A percentile compares a stretch with the other conserved stretches of the same genome.
Conservation (phyloP, 352 stramenopile species). For the Globisporangium irregulare region DNA sequence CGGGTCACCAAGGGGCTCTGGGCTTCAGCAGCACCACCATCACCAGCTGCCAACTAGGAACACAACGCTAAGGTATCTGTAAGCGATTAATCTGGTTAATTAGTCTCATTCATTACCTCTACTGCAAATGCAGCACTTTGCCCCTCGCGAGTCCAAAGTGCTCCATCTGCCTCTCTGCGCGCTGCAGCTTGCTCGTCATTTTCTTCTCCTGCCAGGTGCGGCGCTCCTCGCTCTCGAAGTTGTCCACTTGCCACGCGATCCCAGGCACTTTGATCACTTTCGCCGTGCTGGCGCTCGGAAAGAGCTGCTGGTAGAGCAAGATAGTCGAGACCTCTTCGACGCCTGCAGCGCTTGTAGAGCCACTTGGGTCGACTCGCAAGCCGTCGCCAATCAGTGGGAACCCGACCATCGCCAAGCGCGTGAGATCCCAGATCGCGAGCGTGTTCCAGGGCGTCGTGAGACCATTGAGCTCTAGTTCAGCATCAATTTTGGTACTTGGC, state of each 20-base stretch:
- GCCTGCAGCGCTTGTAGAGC: conserved; percentile 35
- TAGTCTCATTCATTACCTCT: neutral
- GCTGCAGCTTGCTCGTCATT: conserved; percentile 92
- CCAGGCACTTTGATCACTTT: conserved; percentile 83
- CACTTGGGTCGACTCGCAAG: conserved; percentile 44
- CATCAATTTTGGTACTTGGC: conserved; percentile 7
- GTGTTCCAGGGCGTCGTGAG: conserved; percentile 96
- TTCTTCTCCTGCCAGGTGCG: conserved; percentile 92
- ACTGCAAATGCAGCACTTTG: conserved; percentile 5
- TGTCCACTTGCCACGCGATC: conserved; percentile 81
- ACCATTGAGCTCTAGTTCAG: conserved; percentile 67
- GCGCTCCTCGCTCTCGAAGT: conserved; percentile 60
- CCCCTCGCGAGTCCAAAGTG: conserved; percentile 39
- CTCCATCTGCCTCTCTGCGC: conserved; percentile 74
- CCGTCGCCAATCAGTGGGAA: conserved; percentile 90
- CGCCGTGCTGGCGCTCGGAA: conserved; percentile 50
- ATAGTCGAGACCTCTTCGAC: conserved; percentile 95
- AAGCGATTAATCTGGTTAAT: neutral
- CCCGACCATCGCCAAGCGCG: conserved; percentile 86
- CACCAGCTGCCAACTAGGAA: neutral
- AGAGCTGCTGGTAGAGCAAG: conserved; percentile 87
- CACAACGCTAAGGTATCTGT: neutral
- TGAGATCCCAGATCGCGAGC: conserved; percentile 92
- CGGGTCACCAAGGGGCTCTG: conserved; percentile 1
- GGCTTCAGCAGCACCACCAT: neutral